Conservation (phyloP, 75 land plant genomes). For the Pseudotsuga menziesii region DNA sequence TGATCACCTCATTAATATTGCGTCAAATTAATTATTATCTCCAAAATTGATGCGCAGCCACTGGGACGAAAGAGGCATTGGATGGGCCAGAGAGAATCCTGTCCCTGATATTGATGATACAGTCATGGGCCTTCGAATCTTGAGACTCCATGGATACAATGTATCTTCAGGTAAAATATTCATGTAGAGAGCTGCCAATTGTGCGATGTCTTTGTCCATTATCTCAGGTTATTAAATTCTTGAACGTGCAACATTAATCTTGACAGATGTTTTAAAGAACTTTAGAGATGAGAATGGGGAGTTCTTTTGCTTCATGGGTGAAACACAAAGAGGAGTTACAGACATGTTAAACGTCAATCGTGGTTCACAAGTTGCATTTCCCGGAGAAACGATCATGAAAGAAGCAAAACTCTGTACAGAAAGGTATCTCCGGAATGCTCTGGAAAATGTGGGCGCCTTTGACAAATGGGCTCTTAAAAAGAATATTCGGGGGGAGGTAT, state of each 20-base stretch:
- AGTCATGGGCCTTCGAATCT: neutral
- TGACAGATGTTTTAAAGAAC: too few relatives aligned
- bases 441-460: neutral
- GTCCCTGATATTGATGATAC: too few relatives aligned
- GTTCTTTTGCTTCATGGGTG: conserved; percentile 25
- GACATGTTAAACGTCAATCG: conserved; percentile 26
- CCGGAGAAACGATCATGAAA: conserved; percentile 18
- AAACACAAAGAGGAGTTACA: conserved; percentile 20
- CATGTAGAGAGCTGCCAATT: too few relatives aligned
- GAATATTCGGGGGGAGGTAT: conserved; percentile 19
- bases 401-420: conserved; percentile 9
- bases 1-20: too few relatives aligned
- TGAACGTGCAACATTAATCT: too few relatives aligned
- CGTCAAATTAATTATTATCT: too few relatives aligned
- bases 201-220: too few relatives aligned
- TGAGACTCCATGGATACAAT: conserved; percentile 15
- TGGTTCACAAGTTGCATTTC: conserved; percentile 20
- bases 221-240: too few relatives aligned
- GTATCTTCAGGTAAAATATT: too few relatives aligned
- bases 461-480: conserved; percentile 34
- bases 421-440: conserved; percentile 9
- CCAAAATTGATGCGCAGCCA: too few relatives aligned
- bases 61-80: too few relatives aligned
- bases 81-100: too few relatives aligned
- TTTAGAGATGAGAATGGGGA: conserved; percentile 19